Conservation (phyloP, 2,329 filamentous ascomycete species). For the Metarhizium robertsii region DNA sequence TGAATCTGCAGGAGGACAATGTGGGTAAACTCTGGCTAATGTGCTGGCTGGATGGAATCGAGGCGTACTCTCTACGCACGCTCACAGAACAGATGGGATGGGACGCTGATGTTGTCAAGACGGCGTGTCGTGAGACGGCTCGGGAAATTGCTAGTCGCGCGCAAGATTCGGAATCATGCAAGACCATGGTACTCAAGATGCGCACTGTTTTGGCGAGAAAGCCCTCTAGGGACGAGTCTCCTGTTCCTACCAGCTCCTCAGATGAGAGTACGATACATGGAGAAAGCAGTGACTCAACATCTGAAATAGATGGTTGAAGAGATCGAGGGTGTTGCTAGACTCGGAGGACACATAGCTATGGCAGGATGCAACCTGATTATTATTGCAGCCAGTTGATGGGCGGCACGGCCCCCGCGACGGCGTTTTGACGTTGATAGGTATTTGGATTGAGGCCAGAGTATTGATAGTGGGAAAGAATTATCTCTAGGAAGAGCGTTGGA, state of each 20-base stretch:
- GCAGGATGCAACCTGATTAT: too few species aligned
- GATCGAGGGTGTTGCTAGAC: not conserved
- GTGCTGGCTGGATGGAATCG: conserved; percentile 39
- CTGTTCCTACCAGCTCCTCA: not conserved
- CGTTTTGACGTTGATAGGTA: not conserved
- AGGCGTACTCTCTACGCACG: conserved; percentile 38
- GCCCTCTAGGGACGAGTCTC: conserved; percentile 20
- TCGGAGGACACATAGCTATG: too few species aligned
- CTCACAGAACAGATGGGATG: conserved; percentile 45
- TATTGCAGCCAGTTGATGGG: too few species aligned
- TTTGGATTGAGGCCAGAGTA: not conserved
- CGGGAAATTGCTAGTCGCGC: conserved; percentile 39
- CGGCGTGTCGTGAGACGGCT: conserved; percentile 35
- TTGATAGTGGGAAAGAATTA: not conserved
- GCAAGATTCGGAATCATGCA: conserved; percentile 32
- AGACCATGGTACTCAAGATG: conserved; percentile 36
- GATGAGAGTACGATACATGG: not conserved
- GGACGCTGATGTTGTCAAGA: conserved; percentile 38
- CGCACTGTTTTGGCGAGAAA: conserved; percentile 41
- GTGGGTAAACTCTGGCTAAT: conserved; percentile 47
- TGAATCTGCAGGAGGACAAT: conserved; percentile 33
- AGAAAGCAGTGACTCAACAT: not conserved
- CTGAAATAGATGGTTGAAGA: not conserved
- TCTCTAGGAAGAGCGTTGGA: not conserved
- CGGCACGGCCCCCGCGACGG: too few species aligned